Conservation (phyloP, 495 filamentous ascomycete genomes). For the Neurospora tetraspora region DNA sequence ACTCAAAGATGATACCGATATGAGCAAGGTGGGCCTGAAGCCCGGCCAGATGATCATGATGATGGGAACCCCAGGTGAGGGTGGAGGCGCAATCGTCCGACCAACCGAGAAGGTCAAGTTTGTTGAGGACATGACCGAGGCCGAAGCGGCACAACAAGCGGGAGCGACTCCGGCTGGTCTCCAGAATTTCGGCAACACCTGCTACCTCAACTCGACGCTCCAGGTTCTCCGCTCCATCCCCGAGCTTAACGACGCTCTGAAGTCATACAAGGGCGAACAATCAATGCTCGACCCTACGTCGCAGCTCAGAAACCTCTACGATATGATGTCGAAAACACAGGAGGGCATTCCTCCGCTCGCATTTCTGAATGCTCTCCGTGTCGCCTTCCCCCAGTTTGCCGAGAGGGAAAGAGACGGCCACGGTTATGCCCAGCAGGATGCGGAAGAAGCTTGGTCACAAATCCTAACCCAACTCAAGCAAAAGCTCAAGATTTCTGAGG, state of each 20-base stretch:
- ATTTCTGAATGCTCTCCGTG: constrained; percentile 76
- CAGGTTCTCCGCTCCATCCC: constrained; percentile 83
- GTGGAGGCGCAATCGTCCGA: constrained; percentile 48
- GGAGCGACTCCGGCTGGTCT: constrained; percentile 84
- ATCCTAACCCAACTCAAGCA: constrained; percentile 78
- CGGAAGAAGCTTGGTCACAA: constrained; percentile 96
- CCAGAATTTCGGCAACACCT: constrained; percentile 92
- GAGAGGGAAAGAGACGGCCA: constrained; percentile 70
- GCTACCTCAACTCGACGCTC: constrained; percentile 94
- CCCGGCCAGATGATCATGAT: constrained; percentile 85
- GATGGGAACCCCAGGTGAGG: constrained; percentile 80
- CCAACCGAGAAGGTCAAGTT: constrained; percentile 83
- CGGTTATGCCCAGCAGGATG: constrained; percentile 92
- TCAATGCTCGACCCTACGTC: constrained; percentile 62
- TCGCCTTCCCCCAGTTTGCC: constrained; percentile 85
- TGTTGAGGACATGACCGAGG: constrained; percentile 95
- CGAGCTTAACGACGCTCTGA: constrained; percentile 76
- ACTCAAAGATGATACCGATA: constrained; percentile 86
- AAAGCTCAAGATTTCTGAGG: constrained; percentile 59
- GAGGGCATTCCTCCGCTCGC: constrained; percentile 74
- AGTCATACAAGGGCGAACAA: constrained; percentile 45
- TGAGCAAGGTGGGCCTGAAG: constrained; percentile 77
- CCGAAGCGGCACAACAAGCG: constrained; percentile 70
- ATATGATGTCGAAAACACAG: constrained; percentile 87
- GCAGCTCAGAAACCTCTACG: constrained; percentile 79